Conservation (phyloP, 495 filamentous ascomycete genomes). For the Podospora australis region DNA sequence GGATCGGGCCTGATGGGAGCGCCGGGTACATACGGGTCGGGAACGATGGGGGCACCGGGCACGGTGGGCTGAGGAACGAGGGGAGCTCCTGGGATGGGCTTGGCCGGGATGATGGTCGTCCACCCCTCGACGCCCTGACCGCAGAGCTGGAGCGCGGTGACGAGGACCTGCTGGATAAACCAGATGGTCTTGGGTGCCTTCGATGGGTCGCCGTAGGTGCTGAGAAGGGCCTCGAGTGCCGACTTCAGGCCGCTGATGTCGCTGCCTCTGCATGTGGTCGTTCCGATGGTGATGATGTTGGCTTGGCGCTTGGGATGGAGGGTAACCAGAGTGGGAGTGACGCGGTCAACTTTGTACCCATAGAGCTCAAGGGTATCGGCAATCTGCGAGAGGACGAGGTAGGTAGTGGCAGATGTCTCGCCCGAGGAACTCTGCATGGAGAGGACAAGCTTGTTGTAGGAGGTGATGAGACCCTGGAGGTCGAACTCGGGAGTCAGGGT, state of each 20-base stretch:
- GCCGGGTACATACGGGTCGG: conserved; percentile 11
- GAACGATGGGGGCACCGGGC: conserved; percentile 23
- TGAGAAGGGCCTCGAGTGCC: conserved; percentile 14
- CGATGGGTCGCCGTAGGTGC: conserved; percentile 16
- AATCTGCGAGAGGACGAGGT: conserved; percentile 21
- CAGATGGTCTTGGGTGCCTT: conserved; percentile 14
- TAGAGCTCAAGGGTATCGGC: conserved; percentile 26
- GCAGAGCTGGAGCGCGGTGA: conserved; percentile 20
- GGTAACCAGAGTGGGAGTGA: conserved; percentile 8
- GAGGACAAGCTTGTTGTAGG: conserved; percentile 11
- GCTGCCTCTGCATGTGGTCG: conserved; percentile 11
- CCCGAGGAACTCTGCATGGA: conserved; percentile 1
- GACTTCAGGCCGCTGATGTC: conserved; percentile 16
- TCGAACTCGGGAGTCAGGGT: conserved; percentile 8
- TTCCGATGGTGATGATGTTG: conserved; percentile 18
- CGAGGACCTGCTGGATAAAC: conserved; percentile 20
- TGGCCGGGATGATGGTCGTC: conserved; percentile 21
- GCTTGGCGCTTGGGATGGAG: conserved; percentile 24
- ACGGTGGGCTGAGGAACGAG: conserved; percentile 25
- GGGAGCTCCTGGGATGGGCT: conserved; percentile 24
- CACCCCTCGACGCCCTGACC: conserved; percentile 17
- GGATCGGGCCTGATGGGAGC: conserved; percentile 4
- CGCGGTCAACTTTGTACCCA: conserved; percentile 5
- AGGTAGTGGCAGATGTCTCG: conserved; percentile 20
- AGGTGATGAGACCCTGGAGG: conserved; percentile 14